phyloP scores from a whole-genome alignment of 108 stramenopile species.

The Fragilaria radians region DNA sequence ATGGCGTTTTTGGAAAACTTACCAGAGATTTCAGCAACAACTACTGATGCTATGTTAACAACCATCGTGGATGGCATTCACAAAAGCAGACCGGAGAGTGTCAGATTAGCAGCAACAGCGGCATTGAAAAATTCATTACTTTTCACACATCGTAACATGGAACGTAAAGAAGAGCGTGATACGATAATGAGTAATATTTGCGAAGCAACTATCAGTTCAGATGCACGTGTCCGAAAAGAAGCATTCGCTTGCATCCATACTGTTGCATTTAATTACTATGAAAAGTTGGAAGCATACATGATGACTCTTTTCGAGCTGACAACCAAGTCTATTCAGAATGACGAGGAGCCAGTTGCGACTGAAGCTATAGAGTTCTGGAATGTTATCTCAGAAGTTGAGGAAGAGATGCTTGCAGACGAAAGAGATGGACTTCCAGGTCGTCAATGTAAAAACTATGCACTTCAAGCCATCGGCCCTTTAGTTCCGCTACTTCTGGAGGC shows the following conservation, averaged over 20 bases:
- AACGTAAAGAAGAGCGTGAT: constrained; percentile 80
- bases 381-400: constrained; percentile 86
- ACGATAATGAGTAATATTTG: constrained; percentile 93
- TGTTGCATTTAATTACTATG: constrained; percentile 89
- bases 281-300: constrained; percentile 88
- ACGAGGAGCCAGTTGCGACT: constrained; percentile 78
- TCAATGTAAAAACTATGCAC: constrained; percentile 69
- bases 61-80: constrained; percentile 95
- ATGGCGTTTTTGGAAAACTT: constrained; percentile 39
- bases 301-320: constrained; percentile 88
- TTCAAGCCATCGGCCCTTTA: constrained; percentile 66
- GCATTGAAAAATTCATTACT: constrained; percentile 88
- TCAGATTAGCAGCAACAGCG: constrained; percentile 81
- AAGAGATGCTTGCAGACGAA: constrained; percentile 72
- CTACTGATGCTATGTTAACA: constrained; percentile 90
- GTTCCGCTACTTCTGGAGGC: constrained; percentile 79
- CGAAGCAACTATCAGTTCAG: constrained; percentile 81
- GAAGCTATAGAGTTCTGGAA: constrained; percentile 95
- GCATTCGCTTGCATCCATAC: constrained; percentile 90
- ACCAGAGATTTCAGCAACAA: constrained; percentile 68
- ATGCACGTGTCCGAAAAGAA: constrained; percentile 60
- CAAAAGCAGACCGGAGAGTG: constrained; percentile 58
- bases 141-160: constrained; percentile 91
- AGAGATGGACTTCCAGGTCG: constrained; percentile 34
- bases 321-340: constrained; percentile 71